Percentiles rank a stretch among this genome's conserved stretches.
Evolutionary conservation across 129 eudicot species (phyloP).

Genomic region (Kitagawia praeruptora): DNA sequence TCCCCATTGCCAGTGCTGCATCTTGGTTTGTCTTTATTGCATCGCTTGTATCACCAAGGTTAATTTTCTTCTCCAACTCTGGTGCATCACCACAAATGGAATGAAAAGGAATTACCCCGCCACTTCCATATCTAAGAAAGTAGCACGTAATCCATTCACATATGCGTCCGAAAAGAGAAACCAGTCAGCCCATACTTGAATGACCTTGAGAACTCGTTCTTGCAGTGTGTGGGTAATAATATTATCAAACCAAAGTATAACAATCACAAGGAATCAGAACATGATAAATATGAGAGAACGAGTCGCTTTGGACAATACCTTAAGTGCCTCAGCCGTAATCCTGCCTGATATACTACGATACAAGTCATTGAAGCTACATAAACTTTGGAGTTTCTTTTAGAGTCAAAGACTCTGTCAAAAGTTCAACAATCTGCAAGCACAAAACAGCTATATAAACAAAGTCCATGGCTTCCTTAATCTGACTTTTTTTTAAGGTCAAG

Average conservation of each 20-base stretch:
- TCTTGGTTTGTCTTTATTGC: slow-evolving; percentile 48
- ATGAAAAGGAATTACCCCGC: slow-evolving; percentile 73
- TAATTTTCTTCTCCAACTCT: slow-evolving; percentile 44
- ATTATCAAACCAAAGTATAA: neutral
- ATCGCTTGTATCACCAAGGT: slow-evolving; percentile 34
- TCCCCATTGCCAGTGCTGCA: slow-evolving; percentile 84
- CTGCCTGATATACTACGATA: slow-evolving; percentile 84
- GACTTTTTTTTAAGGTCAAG: slow-evolving; percentile 79
- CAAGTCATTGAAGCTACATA: slow-evolving; percentile 92
- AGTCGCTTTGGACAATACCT: slow-evolving; percentile 11
- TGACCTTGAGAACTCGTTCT: slow-evolving; percentile 94
- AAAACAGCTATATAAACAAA: slow-evolving; percentile 34
- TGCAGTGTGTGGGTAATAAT: slow-evolving; percentile 20
- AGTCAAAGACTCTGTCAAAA: slow-evolving; percentile 85
- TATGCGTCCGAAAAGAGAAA: slow-evolving; percentile 95
- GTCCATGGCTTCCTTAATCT: slow-evolving; percentile 92
- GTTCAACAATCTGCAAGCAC: slow-evolving; percentile 78
- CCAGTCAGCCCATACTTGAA: slow-evolving; percentile 99
- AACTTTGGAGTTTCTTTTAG: slow-evolving; percentile 93
- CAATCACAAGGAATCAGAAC: neutral
- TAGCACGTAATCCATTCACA: slow-evolving; percentile 90
- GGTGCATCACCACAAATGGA: slow-evolving; percentile 70
- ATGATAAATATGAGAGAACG: neutral
- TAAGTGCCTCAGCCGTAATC: slow-evolving; percentile 93
- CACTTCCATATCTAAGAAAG: slow-evolving; percentile 71